Percentiles rank a stretch among this genome's conserved stretches.
phyloP scores from a whole-genome alignment of 2,329 filamentous ascomycete species.

The Tolypocladium album region DNA sequence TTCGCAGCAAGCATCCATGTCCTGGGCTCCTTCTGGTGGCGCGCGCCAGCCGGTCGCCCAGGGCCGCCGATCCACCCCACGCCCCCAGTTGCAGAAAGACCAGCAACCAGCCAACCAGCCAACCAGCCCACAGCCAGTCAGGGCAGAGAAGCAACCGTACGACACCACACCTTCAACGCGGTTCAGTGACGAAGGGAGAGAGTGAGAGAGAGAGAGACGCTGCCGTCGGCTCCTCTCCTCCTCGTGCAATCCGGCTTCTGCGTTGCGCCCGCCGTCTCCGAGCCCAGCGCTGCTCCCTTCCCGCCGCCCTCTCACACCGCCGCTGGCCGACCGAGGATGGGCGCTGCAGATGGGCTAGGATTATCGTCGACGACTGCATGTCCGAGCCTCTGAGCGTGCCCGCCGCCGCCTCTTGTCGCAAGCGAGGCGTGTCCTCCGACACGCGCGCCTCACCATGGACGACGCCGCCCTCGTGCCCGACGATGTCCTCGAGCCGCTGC shows the following conservation, averaged over 20 bases:
- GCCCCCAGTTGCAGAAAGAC: background rate
- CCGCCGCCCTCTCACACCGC: background rate
- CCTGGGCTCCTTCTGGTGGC: background rate
- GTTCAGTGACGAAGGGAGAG: background rate
- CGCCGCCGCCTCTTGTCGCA: background rate
- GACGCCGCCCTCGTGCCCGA: conserved; percentile 36
- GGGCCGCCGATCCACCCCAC: background rate
- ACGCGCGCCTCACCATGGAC: conserved; percentile 33
- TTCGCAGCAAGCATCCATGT: background rate
- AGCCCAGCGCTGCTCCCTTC: background rate
- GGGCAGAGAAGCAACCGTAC: background rate
- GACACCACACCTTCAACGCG: background rate
- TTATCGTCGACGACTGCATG: conserved; percentile 14
- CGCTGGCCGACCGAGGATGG: conserved; percentile 19
- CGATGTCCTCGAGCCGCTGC: conserved; percentile 51
- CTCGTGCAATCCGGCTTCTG: background rate
- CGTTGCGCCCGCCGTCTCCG: background rate
- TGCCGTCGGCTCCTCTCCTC: background rate
- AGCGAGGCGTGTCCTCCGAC: background rate
- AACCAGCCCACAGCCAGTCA: background rate
- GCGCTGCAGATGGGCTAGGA: conserved; percentile 15
- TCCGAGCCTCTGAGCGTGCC: conserved; percentile 11
- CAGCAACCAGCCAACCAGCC: background rate
- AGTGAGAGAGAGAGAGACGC: background rate
- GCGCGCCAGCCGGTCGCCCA: background rate